These are phyloP conservation scores for Yarrowia divulgata DNA, from an alignment of 805 yeast genomes.

Conservation along the genomic window DNA sequence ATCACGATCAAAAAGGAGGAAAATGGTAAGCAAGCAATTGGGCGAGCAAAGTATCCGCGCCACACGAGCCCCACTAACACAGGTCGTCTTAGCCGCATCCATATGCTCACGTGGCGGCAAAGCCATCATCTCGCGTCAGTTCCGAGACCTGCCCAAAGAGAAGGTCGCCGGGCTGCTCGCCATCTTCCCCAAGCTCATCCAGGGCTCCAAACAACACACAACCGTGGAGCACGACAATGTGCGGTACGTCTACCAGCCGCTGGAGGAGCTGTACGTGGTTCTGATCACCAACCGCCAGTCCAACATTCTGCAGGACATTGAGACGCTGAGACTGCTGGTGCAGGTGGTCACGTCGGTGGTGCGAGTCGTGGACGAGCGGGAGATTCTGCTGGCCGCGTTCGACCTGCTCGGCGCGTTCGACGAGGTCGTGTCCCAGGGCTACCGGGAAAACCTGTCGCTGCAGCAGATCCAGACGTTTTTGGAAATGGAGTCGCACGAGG, in stretches of 20 bases:
- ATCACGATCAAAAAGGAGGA: conserved; percentile 37
- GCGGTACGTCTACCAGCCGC: conserved; percentile 93
- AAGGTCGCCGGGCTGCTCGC: conserved; percentile 85
- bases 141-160: conserved; percentile 81
- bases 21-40: conserved; percentile 34
- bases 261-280: conserved; percentile 91
- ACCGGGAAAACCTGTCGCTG: conserved; percentile 82
- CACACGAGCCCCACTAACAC: conserved; percentile 12
- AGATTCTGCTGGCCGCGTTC: conserved; percentile 82
- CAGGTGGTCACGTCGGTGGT: conserved; percentile 80
- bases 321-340: conserved; percentile 84
- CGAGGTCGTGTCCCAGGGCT: conserved; percentile 89
- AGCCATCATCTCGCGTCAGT: conserved; percentile 90
- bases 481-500: conserved; percentile 98
- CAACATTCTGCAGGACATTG: conserved; percentile 92
- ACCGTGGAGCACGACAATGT: conserved; percentile 91
- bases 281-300: conserved; percentile 89
- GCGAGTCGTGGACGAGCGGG: conserved; percentile 77
- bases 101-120: conserved; percentile 94
- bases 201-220: conserved; percentile 82
- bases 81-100: conserved; percentile 76
- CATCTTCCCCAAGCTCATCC: conserved; percentile 80
- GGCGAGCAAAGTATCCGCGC: neutral
- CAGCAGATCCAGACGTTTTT: conserved; percentile 86
- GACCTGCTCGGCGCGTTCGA: conserved; percentile 91